These are phyloP conservation scores for Paraurostyla sp. DNA, from an alignment of 73 alveolate genomes.

Conservation along the genomic window DNA sequence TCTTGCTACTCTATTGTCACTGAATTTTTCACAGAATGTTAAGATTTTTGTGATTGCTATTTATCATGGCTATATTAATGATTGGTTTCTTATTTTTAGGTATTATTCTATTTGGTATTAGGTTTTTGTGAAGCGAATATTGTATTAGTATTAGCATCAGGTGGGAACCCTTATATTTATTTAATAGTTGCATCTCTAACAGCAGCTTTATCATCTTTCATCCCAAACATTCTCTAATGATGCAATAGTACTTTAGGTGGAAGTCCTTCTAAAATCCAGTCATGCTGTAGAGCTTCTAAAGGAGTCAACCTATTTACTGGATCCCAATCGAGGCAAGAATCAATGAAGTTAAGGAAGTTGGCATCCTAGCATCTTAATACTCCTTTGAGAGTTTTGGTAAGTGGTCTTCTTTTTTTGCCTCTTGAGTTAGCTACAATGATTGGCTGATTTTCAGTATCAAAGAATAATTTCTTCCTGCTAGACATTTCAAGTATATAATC, in stretches of 20 bases:
- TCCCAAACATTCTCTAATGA: constrained; percentile 63
- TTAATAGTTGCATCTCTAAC: constrained; percentile 40
- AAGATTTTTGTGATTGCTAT: neutral
- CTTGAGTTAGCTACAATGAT: constrained; percentile 84
- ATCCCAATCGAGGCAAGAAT: constrained; percentile 86
- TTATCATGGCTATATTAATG: neutral
- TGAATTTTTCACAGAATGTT: constrained; percentile 5
- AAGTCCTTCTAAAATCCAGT: constrained; percentile 89
- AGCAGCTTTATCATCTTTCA: constrained; percentile 34
- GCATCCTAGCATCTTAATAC: constrained; percentile 68
- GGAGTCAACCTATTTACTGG: constrained; percentile 88
- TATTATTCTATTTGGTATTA: neutral
- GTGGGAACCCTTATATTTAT: constrained; percentile 47
- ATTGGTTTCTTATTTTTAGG: neutral
- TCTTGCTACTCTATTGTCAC: constrained; percentile 10
- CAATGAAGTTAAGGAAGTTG: constrained; percentile 73
- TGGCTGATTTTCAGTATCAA: constrained; percentile 79
- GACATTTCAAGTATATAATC: constrained; percentile 56
- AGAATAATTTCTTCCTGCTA: constrained; percentile 68
- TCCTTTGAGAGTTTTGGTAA: constrained; percentile 68
- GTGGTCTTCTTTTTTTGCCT: constrained; percentile 86
- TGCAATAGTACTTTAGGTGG: constrained; percentile 74
- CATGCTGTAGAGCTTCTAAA: constrained; percentile 84
- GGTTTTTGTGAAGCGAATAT: neutral
- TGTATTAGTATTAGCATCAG: neutral